Evolutionary conservation across 1,139 yeast species (phyloP), one percentile per base, ranked within the genome.

Genomic region (Magnusiomyces sp.): DNA sequence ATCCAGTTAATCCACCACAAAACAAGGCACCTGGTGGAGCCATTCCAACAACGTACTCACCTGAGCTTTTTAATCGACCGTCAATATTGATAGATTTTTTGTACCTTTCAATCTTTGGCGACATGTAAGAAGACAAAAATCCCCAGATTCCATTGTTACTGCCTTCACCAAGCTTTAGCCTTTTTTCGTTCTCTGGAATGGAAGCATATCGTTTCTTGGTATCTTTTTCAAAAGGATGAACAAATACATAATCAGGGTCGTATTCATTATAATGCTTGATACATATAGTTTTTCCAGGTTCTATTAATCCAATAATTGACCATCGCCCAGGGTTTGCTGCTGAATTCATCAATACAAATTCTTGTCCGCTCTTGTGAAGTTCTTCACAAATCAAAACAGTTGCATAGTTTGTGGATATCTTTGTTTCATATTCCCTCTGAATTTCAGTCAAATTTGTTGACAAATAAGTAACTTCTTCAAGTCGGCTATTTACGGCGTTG

Each of bases 1-100:
- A 71, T 1, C 99, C 99, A 54, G 89, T 70, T 36, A 84, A 73
- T 0, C 99, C 99, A 20, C 98, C 98, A 53, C 81, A 71, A 62
- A 94, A 94, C 1, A 95, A 95, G 41, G 84, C 68, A 0, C 66
- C 55, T 1, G 39, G 51, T 2, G 59, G 59, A 20, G 45, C 47
- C 49, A 13, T 20, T 13, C 58, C 55, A 3, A 13, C 13, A n/a
- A 14, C 19, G 11, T 14, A n/a, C 11, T 38, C 6, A 31, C 13
- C 34, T 31, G 34, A 31, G n/a, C n/a, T n/a, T n/a, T n/a, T n/a
- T 6, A 5, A 9, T 5, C 16, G n/a, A 4, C 16, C 38, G 1
- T 59, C 60, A 1, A 66, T 51, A 27, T 57, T 55, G 7, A 50
- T 53, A 36, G 48, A 53, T 13, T 40, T 9, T 36, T 51, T 47